A percentile compares a stretch with the other conserved stretches of the same genome.
Evolutionary conservation across 306 rosid species (phyloP).

Genomic region (Cicer pinnatifidum): DNA sequence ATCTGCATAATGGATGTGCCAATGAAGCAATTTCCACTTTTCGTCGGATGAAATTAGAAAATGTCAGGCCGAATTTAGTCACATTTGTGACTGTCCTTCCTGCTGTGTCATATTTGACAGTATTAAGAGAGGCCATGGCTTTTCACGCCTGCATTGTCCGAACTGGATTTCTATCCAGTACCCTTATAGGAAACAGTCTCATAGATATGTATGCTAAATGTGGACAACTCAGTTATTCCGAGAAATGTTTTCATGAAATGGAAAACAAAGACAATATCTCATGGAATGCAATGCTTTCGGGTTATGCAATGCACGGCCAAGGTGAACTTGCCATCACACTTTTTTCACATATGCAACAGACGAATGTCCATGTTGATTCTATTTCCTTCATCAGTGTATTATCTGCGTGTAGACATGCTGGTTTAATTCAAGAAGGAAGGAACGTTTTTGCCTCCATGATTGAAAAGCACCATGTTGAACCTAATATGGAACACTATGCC

Average conservation of each 20-base stretch:
- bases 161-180: conserved; percentile 63
- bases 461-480: conserved; percentile 56
- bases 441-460: conserved; percentile 57
- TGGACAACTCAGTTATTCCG: conserved; percentile 60
- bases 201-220: conserved; percentile 74
- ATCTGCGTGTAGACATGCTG: conserved; percentile 81
- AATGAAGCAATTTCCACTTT: conserved; percentile 58
- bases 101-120: conserved; percentile 61
- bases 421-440: conserved; percentile 63
- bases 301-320: conserved; percentile 70
- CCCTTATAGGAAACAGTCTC: conserved; percentile 60
- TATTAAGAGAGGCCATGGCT: conserved; percentile 62
- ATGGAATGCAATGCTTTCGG: conserved; percentile 76
- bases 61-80: conserved; percentile 57
- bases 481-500: conserved; percentile 71
- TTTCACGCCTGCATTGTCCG: conserved; percentile 63
- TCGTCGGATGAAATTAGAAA: conserved; percentile 57
- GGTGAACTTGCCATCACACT: conserved; percentile 58
- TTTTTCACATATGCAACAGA: conserved; percentile 64
- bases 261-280: conserved; percentile 61
- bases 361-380: conserved; percentile 54
- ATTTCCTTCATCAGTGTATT: conserved; percentile 63
- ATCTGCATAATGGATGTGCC: conserved; percentile 50
- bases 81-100: conserved; percentile 64
- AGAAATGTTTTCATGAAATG: conserved; percentile 71